phyloP scores from a whole-genome alignment of 164 flowering plant species.

The Kalanchoe fedtschenkoi region DNA sequence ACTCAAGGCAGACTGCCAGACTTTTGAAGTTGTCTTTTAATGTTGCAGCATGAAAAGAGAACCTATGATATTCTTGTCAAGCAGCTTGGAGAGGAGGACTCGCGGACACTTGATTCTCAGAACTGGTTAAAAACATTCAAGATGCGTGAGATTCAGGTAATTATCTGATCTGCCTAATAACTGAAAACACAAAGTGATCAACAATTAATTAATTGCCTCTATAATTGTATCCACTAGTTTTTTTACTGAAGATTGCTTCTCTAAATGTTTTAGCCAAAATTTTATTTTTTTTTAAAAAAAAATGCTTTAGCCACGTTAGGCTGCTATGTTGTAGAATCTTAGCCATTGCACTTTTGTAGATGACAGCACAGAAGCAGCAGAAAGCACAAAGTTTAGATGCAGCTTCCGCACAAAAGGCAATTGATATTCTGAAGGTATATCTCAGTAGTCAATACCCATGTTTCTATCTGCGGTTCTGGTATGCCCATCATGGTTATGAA shows the following conservation, averaged over 20 bases:
- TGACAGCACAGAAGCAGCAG: conserved; percentile 88
- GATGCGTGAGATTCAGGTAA: conserved; percentile 86
- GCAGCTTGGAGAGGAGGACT: conserved; percentile 95
- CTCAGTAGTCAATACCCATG: background rate
- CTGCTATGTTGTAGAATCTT: background rate
- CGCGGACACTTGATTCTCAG: conserved; percentile 83
- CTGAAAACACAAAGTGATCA: background rate
- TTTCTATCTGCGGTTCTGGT: background rate
- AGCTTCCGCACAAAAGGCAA: conserved; percentile 66
- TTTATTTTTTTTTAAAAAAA: too few species aligned
- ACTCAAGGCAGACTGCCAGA: too few species aligned
- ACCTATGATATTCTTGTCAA: conserved; percentile 94
- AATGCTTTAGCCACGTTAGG: background rate
- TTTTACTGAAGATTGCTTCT: too few species aligned
- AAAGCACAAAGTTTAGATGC: conserved; percentile 72
- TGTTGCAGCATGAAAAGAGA: conserved; percentile 80
- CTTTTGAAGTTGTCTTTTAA: background rate
- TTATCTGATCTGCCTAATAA: background rate
- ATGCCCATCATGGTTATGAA: background rate
- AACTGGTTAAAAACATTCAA: conserved; percentile 96
- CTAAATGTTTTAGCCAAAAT: too few species aligned
- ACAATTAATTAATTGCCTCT: background rate
- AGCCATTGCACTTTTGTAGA: conserved; percentile 21
- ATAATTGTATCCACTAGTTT: too few species aligned
- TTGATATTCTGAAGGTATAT: conserved; percentile 80